These are phyloP conservation scores for Aspergillus texensis DNA, from an alignment of 2,329 filamentous ascomycete genomes.

Conservation along the genomic window DNA sequence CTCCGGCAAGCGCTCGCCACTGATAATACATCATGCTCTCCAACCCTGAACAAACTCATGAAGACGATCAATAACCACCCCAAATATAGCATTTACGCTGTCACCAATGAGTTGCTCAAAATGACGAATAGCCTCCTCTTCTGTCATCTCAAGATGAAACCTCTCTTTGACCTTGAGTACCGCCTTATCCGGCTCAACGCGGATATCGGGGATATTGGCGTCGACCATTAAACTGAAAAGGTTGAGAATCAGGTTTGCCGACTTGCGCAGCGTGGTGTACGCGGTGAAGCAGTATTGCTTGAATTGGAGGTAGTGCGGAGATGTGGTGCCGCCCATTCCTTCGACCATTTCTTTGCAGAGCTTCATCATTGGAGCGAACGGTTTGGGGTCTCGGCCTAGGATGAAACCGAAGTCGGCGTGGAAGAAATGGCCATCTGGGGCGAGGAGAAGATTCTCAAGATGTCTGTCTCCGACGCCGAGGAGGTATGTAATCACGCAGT, in stretches of 20 bases:
- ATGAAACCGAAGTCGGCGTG: slow-evolving; percentile 99
- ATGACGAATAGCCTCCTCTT: slow-evolving; percentile 87
- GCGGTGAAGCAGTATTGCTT: slow-evolving; percentile 96
- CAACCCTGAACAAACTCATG: slow-evolving; percentile 94
- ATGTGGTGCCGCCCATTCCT: slow-evolving; percentile 86
- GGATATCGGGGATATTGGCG: slow-evolving; percentile 94
- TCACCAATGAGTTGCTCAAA: slow-evolving; percentile 91
- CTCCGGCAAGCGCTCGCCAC: neutral
- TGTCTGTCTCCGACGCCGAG: slow-evolving; percentile 95
- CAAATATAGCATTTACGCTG: slow-evolving; percentile 84
- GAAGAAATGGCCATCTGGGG: slow-evolving; percentile 92
- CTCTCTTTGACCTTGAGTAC: slow-evolving; percentile 93
- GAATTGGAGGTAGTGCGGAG: slow-evolving; percentile 82
- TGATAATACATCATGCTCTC: slow-evolving; percentile 57
- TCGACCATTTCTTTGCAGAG: slow-evolving; percentile 98
- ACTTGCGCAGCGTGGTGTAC: slow-evolving; percentile 88
- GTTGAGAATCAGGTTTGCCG: slow-evolving; percentile 87
- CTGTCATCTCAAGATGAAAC: slow-evolving; percentile 86
- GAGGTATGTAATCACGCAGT: slow-evolving; percentile 98
- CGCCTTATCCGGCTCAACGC: slow-evolving; percentile 87
- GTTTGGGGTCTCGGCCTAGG: slow-evolving; percentile 93
- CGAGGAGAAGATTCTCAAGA: slow-evolving; percentile 89
- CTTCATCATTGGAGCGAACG: slow-evolving; percentile 96
- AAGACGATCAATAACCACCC: slow-evolving; percentile 90
- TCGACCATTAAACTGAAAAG: slow-evolving; percentile 96